Evolutionary conservation across 345 rosid genomes (phyloP), one percentile per base, ranked within the genome.

Genomic region (Eucalyptus pauciflora): DNA sequence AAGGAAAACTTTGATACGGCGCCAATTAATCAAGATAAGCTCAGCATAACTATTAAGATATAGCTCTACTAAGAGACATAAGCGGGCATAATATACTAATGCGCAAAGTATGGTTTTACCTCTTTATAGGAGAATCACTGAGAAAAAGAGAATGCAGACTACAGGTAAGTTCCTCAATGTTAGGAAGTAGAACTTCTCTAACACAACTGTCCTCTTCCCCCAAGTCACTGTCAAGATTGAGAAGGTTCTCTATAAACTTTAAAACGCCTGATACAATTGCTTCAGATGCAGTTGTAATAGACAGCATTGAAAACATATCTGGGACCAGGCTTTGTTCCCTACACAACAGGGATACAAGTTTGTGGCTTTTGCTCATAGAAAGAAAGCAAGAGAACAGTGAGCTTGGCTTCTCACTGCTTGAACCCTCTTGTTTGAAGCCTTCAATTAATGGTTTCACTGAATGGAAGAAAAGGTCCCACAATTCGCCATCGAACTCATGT

Each of bases 361-460:
- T 91, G 90, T 83, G 92, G 93, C 96, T 95, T 90, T 92, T 93
- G 92, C 99, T 98, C 98, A 98, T 98, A n/a, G 99, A 95, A 93
- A 95, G 88, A 93, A 98, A 96, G 94, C 97, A 95, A 69, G 96
- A 95, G 90, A 98, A 96, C 90, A 98, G 91, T 31, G 99, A 94
- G 91, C 99, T 98, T 62, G 98, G 97, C 92, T 94, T 98, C 94
- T 95, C 96, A 83, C 99, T 98, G 89, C 99, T 98, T 88, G 99
- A 94, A 89, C 99, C 97, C 91, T 96, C 98, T 89, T 94, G 95
- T 96, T 95, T 96, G 92, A 98, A 97, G 90, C 93, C 94, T 90
- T 93, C 90, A 87, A 96, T 93, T 91, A 97, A 93, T 33, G 97
- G 94, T 91, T 94, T 93, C 64, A 95, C 94, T 12, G 98, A 96